Evolutionary conservation across 331 rosid species (phyloP).

Genomic region (Erythrophleum ivorense): DNA sequence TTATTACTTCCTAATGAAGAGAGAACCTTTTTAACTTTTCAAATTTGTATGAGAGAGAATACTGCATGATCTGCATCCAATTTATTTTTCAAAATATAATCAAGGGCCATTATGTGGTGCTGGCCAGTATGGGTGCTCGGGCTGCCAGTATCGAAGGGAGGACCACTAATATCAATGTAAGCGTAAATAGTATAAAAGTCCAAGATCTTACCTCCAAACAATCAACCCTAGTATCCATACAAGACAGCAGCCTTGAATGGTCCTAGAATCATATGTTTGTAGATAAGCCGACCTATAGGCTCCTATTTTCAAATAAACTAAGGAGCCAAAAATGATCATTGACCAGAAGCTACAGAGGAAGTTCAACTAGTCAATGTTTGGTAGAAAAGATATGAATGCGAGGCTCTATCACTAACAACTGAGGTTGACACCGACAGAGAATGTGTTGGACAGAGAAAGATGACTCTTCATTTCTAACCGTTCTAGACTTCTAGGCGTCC

Average conservation of each 20-base stretch:
- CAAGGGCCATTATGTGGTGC: not conserved
- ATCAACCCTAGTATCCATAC: not conserved
- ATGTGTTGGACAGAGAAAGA: constrained; percentile 4
- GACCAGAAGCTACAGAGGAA: constrained; percentile 6
- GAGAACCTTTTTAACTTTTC: not conserved
- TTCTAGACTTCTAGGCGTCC: constrained; percentile 21
- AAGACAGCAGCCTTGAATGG: not conserved
- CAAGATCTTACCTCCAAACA: not conserved
- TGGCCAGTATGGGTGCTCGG: not conserved
- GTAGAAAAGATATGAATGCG: not conserved
- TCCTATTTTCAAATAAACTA: not conserved
- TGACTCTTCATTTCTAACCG: constrained; percentile 3
- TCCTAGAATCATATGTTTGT: not conserved
- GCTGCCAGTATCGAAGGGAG: not conserved
- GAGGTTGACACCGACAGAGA: constrained; percentile 1
- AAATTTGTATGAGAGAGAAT: not conserved
- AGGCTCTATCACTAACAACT: not conserved
- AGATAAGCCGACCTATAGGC: not conserved
- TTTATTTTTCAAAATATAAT: not conserved
- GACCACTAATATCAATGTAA: not conserved
- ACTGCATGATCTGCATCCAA: not conserved
- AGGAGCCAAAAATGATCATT: constrained; percentile 18
- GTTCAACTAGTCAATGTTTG: constrained; percentile 8
- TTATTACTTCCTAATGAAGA: not conserved
- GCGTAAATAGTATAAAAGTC: not conserved